Percentiles rank a stretch among this genome's conserved stretches.
Evolutionary conservation across 2,329 filamentous ascomycete genomes (phyloP).

Genomic region (Epichloe glyceriae): DNA sequence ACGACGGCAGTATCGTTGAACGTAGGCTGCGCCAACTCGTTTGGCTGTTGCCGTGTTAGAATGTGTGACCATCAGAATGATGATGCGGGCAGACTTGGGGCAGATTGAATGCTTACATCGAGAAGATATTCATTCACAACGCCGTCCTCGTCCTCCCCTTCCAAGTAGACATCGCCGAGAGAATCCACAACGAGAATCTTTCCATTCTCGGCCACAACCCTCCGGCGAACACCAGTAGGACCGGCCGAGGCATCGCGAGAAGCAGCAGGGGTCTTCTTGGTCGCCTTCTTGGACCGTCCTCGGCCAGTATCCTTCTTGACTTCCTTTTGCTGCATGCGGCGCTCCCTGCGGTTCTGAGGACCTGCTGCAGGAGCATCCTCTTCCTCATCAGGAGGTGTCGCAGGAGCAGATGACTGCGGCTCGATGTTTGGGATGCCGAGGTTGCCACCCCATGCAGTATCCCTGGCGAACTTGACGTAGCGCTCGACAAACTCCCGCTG

Average conservation of each 20-base stretch:
- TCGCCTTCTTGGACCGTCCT: slow-evolving; percentile 34
- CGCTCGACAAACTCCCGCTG: slow-evolving; percentile 83
- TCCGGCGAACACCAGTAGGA: slow-evolving; percentile 59
- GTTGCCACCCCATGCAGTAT: slow-evolving; percentile 82
- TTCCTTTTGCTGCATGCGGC: slow-evolving; percentile 78
- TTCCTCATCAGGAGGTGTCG: slow-evolving; percentile 29
- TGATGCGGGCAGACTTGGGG: no score
- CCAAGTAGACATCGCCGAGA: slow-evolving; percentile 84
- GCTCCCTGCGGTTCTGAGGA: slow-evolving; percentile 71
- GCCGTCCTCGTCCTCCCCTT: slow-evolving; percentile 81
- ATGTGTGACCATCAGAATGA: not conserved
- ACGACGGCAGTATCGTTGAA: slow-evolving; percentile 73
- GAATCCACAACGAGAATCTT: slow-evolving; percentile 91
- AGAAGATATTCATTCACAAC: slow-evolving; percentile 72
- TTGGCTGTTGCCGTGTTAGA: slow-evolving; percentile 40
- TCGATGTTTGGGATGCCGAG: slow-evolving; percentile 57
- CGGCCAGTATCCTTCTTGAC: slow-evolving; percentile 56
- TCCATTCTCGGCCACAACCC: slow-evolving; percentile 86
- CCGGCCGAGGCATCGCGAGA: slow-evolving; percentile 39
- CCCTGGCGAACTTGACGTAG: slow-evolving; percentile 81
- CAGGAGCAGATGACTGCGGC: slow-evolving; percentile 29
- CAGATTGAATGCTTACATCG: slow-evolving; percentile 52
- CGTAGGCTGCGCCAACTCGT: slow-evolving; percentile 67
- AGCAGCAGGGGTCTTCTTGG: slow-evolving; percentile 21
- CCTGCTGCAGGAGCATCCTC: slow-evolving; percentile 38